These are phyloP conservation scores for Saksenaea oblongispora DNA, from an alignment of 371 early-diverging fungal species.

Conservation along the genomic window DNA sequence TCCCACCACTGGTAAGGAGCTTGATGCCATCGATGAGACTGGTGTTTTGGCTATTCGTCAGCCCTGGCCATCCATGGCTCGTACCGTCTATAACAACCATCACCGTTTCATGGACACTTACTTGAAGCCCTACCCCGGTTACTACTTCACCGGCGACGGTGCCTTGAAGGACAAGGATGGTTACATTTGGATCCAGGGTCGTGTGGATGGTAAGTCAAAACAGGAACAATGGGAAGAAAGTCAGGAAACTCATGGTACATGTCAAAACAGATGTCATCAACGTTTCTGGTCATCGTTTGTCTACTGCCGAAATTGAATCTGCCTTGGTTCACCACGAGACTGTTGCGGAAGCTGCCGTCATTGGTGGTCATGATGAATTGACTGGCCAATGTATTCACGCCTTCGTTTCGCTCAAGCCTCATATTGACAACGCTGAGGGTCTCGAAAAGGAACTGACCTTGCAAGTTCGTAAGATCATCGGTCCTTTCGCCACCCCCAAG, in stretches of 20 bases:
- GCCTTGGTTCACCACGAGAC: constrained; percentile 74
- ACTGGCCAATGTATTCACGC: constrained; percentile 88
- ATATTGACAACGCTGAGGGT: constrained; percentile 34
- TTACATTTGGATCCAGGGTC: constrained; percentile 92
- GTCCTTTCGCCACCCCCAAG: constrained; percentile 94
- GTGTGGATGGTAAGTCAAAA: constrained; percentile 72
- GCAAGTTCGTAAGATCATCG: constrained; percentile 88
- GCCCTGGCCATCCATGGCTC: constrained; percentile 95
- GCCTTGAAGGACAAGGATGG: constrained; percentile 87
- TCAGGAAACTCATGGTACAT: not conserved
- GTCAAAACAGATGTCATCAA: constrained; percentile 85
- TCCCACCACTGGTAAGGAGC: constrained; percentile 77
- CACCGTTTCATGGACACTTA: constrained; percentile 89
- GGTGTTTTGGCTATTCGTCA: constrained; percentile 88
- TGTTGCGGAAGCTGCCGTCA: constrained; percentile 94
- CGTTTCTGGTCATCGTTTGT: constrained; percentile 96
- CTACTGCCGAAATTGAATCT: constrained; percentile 95
- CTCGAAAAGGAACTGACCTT: constrained; percentile 66
- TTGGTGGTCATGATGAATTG: constrained; percentile 90
- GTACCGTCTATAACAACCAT: constrained; percentile 90
- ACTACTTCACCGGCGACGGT: constrained; percentile 92
- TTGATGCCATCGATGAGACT: constrained; percentile 72
- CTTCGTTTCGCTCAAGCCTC: constrained; percentile 71
- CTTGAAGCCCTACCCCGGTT: constrained; percentile 81
- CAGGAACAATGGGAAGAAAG: not conserved